Base-by-base conservation (phyloP, 306 rosid species). In the Sicyos baderoa region DNA sequence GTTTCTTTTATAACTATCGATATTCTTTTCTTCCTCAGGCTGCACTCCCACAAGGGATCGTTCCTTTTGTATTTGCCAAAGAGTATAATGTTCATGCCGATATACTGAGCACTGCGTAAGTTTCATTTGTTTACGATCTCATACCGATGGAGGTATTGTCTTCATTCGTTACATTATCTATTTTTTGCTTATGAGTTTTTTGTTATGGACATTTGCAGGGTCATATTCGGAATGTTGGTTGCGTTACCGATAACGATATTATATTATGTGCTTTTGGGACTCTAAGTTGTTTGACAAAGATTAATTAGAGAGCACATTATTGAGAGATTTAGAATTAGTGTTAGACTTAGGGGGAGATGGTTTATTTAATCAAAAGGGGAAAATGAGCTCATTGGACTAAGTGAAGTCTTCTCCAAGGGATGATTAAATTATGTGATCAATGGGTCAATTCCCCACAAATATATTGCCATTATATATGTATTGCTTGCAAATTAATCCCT, bases 21-120 rank as follows among this genome's bases (percentile, higher is more conserved):
- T 40, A 7, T 40, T 40, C 11, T 40, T 68, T 52, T 55, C 75
- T 67, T 19, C 6, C 3, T 50, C 58, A 91, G 96, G 97, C 97
- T 63, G 97, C 97, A 15, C 96, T 91, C 70, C 97, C 97, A 4
- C 96, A 89, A 59, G 97, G 97, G 17, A 91, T 91, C 17, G 97
- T 91, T 67, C 97, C 97, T 13, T 88, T 91, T 71, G 97, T 91
- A 59, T 91, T 88, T 47, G 96, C 96, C 75, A 91, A 88, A 75
- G 97, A 91, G 58, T 91, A 91, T 83, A 89, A 91, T 68, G 87
- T 91, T 49, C 97, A 88, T 55, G 82, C 97, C 57, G 93, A 85
- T 79, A 87, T 91, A 75, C 96, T 91, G 7, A 91, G 97, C 84
- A 91, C 97, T 11, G 96, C 88, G 97, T 91, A 76, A 79, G 97